Evolutionary conservation across 805 yeast species (phyloP).

Genomic region (Lipomyces japonicus): DNA sequence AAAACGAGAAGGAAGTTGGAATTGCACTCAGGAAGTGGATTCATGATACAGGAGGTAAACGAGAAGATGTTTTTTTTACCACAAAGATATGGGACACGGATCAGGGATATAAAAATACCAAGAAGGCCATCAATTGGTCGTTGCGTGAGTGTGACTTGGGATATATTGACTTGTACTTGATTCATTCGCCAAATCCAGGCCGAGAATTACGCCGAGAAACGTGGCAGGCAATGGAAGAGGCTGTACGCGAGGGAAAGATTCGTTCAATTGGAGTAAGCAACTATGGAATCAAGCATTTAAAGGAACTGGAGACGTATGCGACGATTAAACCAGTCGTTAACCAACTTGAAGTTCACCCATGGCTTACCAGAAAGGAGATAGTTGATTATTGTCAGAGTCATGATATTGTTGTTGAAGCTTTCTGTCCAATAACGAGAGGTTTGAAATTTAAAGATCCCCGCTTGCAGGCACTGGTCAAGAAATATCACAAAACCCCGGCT

Average conservation of each 20-base stretch:
- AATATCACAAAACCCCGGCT: conserved; percentile 50
- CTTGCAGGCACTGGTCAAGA: conserved; percentile 45
- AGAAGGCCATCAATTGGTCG: conserved; percentile 56
- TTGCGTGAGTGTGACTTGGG: conserved; percentile 45
- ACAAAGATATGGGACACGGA: conserved; percentile 35
- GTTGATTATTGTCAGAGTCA: conserved; percentile 56
- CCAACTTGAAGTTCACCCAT: conserved; percentile 81
- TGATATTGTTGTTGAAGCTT: conserved; percentile 66
- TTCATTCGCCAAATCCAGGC: conserved; percentile 53
- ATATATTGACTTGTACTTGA: conserved; percentile 63
- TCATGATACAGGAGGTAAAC: conserved; percentile 39
- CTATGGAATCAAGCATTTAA: conserved; percentile 58
- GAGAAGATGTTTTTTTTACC: conserved; percentile 39
- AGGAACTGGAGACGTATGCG: conserved; percentile 44
- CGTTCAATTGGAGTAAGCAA: conserved; percentile 74
- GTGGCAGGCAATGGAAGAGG: conserved; percentile 72
- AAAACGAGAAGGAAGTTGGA: conserved; percentile 66
- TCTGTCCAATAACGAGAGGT: conserved; percentile 65
- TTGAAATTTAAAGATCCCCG: conserved; percentile 34
- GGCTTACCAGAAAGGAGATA: conserved; percentile 66
- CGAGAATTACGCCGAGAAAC: conserved; percentile 55
- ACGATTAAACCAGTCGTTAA: conserved; percentile 64
- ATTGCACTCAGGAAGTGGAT: conserved; percentile 48
- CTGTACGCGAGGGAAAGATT: conserved; percentile 54
- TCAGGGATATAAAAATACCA: conserved; percentile 51